Base-by-base conservation (phyloP, 106 monocot genomes). In the Alisma plantagoaquatica region DNA sequence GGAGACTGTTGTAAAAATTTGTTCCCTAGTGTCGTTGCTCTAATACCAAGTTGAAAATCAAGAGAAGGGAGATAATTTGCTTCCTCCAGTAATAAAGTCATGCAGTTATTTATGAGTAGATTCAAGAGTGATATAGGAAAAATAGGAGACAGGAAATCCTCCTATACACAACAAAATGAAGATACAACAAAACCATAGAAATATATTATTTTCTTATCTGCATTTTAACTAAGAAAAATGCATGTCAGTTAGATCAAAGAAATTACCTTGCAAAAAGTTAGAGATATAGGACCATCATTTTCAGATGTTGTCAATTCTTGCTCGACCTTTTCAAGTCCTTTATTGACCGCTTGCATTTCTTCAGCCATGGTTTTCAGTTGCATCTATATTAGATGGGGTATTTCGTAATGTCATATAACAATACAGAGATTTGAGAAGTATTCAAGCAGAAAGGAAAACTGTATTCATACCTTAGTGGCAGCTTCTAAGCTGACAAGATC, bases 241-340 rank as follows among this genome's bases (percentile, higher is more conserved):
- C n/a, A n/a, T n/a, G n/a, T n/a, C n/a, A n/a, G n/a, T n/a, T n/a
- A 3, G 3, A 51, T 1, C 4, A 0, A 0, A 28, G 11, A 22
- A 29, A 57, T 81, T 47, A 74, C 87, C 83, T 83, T 77, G 46
- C 68, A 63, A 65, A 87, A 87, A 63, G 38, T 71, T 32, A 63
- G 67, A 38, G 93, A 87, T 43, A 75, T 58, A 61, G 73, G 72
- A 43, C 80, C 87, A 64, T 83, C 93, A 59, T 72, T 94, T 66
- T 84, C 83, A 41, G 83, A 94, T 60, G 86, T 55, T 27, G 72
- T 68, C 42, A 81, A 44, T 62, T 94, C 93, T 31, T 87, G 69
- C 60, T 87, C 87, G 54, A 94, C 87, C 51, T 87, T 83, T 59
- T 80, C 80, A 15, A 94, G 27, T 51, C 93, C 93, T 74, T 87